phyloP scores from a whole-genome alignment of 2,329 filamentous ascomycete genomes.

The Scedosporium boydii region DNA sequence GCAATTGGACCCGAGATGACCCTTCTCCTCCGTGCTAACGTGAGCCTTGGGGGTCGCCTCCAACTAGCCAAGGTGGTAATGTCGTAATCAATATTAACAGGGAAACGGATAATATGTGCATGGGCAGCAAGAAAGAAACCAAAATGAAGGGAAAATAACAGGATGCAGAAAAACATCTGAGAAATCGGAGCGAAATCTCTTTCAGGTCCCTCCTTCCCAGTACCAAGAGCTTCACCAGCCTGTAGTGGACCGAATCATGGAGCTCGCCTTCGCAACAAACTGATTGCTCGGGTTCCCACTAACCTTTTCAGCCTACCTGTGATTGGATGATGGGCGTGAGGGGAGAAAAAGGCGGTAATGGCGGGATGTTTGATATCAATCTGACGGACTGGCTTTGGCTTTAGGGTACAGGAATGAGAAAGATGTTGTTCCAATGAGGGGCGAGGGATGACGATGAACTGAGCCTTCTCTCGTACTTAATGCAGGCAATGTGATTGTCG shows the following conservation, averaged over 20 bases:
- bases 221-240: neutral
- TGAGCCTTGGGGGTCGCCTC: neutral
- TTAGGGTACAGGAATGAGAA: neutral
- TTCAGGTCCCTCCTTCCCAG: neutral
- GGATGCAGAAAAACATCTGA: slow-evolving; percentile 1
- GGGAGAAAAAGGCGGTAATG: slow-evolving; percentile 1
- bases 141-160: neutral
- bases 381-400: neutral
- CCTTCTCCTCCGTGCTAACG: neutral
- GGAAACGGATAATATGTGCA: neutral
- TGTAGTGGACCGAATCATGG: neutral
- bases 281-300: neutral
- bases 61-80: neutral
- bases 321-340: neutral
- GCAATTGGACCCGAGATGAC: neutral
- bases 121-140: neutral
- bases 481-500: neutral
- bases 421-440: neutral
- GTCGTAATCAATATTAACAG: neutral
- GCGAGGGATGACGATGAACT: neutral
- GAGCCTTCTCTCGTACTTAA: neutral
- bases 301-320: neutral
- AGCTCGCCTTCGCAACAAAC: neutral
- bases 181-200: neutral
- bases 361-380: neutral